These are phyloP conservation scores for Suillus tomentosus DNA, from an alignment of 768 basidiomycete species.

Conservation along the genomic window DNA sequence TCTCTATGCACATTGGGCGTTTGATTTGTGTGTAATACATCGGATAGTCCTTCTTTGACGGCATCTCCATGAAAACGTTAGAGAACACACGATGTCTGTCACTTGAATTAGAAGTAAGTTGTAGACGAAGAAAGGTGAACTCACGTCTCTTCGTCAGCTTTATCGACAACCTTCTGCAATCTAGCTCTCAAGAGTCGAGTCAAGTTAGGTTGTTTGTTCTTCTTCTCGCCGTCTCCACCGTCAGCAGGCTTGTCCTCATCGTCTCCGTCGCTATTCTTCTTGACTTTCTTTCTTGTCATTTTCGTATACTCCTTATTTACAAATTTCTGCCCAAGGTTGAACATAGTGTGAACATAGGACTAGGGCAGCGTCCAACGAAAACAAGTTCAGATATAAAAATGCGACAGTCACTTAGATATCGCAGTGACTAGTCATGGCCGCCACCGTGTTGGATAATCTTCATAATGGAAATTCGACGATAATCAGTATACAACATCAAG, in stretches of 20 bases:
- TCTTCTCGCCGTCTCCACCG: conserved; percentile 46
- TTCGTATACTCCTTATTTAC: conserved; percentile 46
- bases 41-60: conserved; percentile 77
- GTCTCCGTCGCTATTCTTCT: conserved; percentile 40
- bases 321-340: conserved; percentile 43
- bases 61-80: conserved; percentile 82
- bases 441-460: too few species aligned
- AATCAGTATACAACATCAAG: too few species aligned
- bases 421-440: too few species aligned
- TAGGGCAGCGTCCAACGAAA: too few species aligned
- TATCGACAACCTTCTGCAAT: conserved; percentile 72
- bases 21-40: conserved; percentile 80
- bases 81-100: conserved; percentile 69
- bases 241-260: conserved; percentile 44
- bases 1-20: conserved; percentile 76
- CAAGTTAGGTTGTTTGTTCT: conserved; percentile 61
- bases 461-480: too few species aligned
- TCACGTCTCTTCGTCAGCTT: conserved; percentile 66
- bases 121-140: conserved; percentile 24
- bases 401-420: too few species aligned
- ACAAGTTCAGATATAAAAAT: too few species aligned
- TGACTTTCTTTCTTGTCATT: conserved; percentile 43
- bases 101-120: neutral
- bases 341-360: conserved; percentile 7
- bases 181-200: conserved; percentile 65